A percentile compares a stretch with the other conserved stretches of the same genome.
These are phyloP conservation scores for Prunus armeniaca DNA, from an alignment of 306 rosid species.

Conservation along the genomic window DNA sequence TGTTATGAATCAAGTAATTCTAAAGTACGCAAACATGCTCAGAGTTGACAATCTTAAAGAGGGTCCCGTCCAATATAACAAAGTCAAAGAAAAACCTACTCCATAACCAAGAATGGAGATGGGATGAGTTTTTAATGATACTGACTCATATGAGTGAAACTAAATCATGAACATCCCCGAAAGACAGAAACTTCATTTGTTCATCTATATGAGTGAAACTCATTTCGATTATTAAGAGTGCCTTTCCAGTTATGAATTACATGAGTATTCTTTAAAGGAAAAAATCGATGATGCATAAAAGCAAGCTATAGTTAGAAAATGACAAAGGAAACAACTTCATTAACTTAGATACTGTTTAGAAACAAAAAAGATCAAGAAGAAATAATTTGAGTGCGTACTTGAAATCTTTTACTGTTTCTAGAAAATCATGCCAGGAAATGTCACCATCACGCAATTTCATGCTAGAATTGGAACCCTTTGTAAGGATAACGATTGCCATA, in stretches of 20 bases:
- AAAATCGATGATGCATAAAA: not conserved
- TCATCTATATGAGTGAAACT: not conserved
- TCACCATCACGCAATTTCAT: constrained; percentile 68
- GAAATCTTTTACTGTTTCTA: constrained; percentile 53
- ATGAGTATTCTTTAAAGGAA: too few relatives aligned
- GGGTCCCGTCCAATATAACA: not conserved
- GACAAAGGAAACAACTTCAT: not conserved
- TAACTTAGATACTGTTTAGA: too few relatives aligned
- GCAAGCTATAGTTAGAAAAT: not conserved
- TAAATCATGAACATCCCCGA: not conserved
- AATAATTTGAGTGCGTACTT: constrained; percentile 43
- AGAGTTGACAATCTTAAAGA: not conserved
- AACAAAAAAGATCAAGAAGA: too few relatives aligned
- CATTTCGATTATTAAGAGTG: not conserved
- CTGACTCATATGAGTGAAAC: not conserved
- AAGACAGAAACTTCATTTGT: not conserved
- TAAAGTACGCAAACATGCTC: not conserved
- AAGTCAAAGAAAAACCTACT: not conserved
- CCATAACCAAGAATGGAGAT: not conserved
- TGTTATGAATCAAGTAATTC: not conserved
- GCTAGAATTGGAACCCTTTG: constrained; percentile 53
- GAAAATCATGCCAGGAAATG: constrained; percentile 74
- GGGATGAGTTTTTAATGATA: not conserved
- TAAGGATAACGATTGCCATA: constrained; percentile 66
- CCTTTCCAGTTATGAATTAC: too few relatives aligned